Base-by-base conservation (phyloP, 2,329 filamentous ascomycete genomes). In the Penicillium sp. region DNA sequence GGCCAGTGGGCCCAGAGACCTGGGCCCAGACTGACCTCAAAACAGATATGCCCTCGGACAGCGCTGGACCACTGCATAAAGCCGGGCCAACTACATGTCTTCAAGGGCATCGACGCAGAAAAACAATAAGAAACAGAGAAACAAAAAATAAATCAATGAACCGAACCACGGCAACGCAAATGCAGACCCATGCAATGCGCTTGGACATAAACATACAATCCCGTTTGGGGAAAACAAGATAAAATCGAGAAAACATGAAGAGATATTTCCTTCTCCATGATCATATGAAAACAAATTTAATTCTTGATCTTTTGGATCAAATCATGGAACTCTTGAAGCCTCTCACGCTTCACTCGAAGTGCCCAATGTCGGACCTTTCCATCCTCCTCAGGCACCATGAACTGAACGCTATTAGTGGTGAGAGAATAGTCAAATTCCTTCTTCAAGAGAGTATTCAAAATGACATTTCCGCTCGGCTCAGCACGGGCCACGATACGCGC, bases 391-490 rank as follows among this genome's bases (percentile, higher is more conserved):
- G 84, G 80, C 11, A 75, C 68, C n/a, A 71, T 51, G 42, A 77
- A 71, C 30, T 71, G 65, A 14, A 76, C 69, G 16, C 53, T 88
- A 43, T 69, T 78, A 5, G 62, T 64, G 27, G 81, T 79, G 7
- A 79, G 75, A 64, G 82, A 82, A 75, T 91, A 92, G 5, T 78
- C 77, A 48, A 85, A 73, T n/a, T 80, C 76, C 2, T 83, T 76
- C 32, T 90, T 72, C 45, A 92, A 71, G 18, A 78, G 72, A 62
- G 86, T 83, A 74, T 95, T 95, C 65, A 95, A 76, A 3, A 88
- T 81, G 43, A 93, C 78, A 36, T 87, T 83, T 14, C 90, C 90
- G 58, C 85, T 82, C 0, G 89, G 89, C 60, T 91, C 88, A n/a
- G 84, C 84, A 46, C 90, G 84, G 58, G 92, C 75, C 18, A 95